Percentiles rank a stretch among this genome's conserved stretches.
Evolutionary conservation across 495 filamentous ascomycete species (phyloP).

Genomic region (Penicillium tannophilum): DNA sequence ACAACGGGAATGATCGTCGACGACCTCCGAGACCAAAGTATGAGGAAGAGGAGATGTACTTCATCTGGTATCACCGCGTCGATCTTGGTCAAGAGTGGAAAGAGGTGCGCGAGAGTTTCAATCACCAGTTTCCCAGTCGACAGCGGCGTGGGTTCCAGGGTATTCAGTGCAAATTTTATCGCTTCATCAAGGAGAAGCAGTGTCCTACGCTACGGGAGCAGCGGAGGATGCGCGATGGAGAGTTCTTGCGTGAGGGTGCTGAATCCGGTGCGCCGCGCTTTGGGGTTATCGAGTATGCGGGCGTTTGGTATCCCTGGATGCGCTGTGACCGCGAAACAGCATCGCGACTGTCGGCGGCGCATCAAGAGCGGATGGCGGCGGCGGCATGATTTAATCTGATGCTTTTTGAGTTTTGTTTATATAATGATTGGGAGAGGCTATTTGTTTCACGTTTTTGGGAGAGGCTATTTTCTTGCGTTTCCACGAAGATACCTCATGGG

Average conservation of each 20-base stretch:
- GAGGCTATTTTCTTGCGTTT: slow-evolving; percentile 12
- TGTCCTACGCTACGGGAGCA: slow-evolving; percentile 50
- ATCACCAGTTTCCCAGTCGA: slow-evolving; percentile 49
- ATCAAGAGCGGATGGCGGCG: slow-evolving; percentile 10
- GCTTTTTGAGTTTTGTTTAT: slow-evolving; percentile 3
- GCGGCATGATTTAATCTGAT: slow-evolving; percentile 1
- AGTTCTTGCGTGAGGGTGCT: slow-evolving; percentile 39
- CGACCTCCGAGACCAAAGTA: slow-evolving; percentile 52
- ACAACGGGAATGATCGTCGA: slow-evolving; percentile 40
- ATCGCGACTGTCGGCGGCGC: slow-evolving; percentile 1
- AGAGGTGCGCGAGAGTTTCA: slow-evolving; percentile 52
- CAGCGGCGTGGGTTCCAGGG: slow-evolving; percentile 50
- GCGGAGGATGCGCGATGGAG: slow-evolving; percentile 47
- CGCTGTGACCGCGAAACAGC: slow-evolving; percentile 23
- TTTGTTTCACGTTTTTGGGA: neutral
- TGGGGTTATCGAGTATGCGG: slow-evolving; percentile 42
- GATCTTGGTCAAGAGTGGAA: slow-evolving; percentile 55
- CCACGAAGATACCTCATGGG: slow-evolving; percentile 13
- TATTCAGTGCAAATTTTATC: slow-evolving; percentile 59
- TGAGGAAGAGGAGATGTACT: slow-evolving; percentile 55
- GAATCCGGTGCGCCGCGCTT: slow-evolving; percentile 31
- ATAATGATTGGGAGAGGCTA: slow-evolving; percentile 12
- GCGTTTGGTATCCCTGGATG: slow-evolving; percentile 51
- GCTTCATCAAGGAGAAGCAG: slow-evolving; percentile 51
- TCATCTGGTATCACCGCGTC: slow-evolving; percentile 59